Evolutionary conservation across 805 yeast genomes (phyloP).

Genomic region (Tetrapisispora pingtungensis): DNA sequence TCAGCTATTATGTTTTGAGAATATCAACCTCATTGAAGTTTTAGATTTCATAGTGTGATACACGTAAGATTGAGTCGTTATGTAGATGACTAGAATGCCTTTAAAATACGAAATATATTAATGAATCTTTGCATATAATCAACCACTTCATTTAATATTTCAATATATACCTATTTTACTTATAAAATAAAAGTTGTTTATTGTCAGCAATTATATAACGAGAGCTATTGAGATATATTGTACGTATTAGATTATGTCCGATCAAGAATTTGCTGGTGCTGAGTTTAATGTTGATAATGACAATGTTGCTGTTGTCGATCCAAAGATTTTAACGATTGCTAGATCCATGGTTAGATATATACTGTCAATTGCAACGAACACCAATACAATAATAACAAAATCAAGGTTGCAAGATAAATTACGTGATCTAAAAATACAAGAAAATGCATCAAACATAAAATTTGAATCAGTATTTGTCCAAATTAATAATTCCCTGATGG

Average conservation of each 20-base stretch:
- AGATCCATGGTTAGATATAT: conserved; percentile 18
- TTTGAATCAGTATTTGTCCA: conserved; percentile 10
- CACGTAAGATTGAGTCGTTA: too few relatives aligned
- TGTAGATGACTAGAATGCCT: too few relatives aligned
- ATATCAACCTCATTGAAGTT: too few relatives aligned
- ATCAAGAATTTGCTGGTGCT: background rate
- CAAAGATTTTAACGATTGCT: conserved; percentile 5
- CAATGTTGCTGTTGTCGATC: background rate
- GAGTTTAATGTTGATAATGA: background rate
- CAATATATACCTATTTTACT: too few relatives aligned
- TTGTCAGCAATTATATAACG: too few relatives aligned
- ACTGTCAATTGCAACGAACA: conserved; percentile 17
- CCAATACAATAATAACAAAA: conserved; percentile 17
- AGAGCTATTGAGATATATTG: too few relatives aligned
- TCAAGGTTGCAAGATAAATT: conserved; percentile 13
- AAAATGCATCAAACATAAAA: conserved; percentile 9
- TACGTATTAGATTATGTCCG: background rate
- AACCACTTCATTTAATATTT: too few relatives aligned
- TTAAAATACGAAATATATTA: too few relatives aligned
- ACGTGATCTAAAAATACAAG: conserved; percentile 13
- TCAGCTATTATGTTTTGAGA: background rate
- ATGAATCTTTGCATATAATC: too few relatives aligned
- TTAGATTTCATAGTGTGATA: too few relatives aligned
- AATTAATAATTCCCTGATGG: conserved; percentile 15
- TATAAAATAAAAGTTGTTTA: too few relatives aligned